Conservation (phyloP, 2,329 filamentous ascomycete species). For the Pochonia chlamydosporia region DNA sequence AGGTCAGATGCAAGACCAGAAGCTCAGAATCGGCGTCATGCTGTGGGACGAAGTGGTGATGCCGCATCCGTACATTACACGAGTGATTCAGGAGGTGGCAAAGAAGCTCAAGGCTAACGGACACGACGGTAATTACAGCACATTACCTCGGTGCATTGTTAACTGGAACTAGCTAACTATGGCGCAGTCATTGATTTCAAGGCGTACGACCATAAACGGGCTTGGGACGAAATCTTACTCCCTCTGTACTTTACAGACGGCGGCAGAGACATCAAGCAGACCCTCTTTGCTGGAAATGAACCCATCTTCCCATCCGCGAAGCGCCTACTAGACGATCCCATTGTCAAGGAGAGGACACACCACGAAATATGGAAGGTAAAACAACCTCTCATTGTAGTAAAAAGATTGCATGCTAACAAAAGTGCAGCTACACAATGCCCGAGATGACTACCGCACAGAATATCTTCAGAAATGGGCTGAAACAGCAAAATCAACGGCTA, state of each 20-base stretch:
- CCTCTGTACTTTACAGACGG: conserved; percentile 55
- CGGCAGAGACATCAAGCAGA: conserved; percentile 43
- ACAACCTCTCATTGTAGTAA: no score
- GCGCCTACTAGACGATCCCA: conserved; percentile 30
- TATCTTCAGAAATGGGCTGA: conserved; percentile 33
- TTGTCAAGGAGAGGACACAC: conserved; percentile 46
- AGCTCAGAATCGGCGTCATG: conserved; percentile 27
- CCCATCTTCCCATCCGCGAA: conserved; percentile 52
- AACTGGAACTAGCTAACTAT: conserved; percentile 36
- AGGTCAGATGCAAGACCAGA: neutral
- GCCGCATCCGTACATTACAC: conserved; percentile 52
- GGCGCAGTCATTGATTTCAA: conserved; percentile 21
- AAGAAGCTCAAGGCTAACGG: conserved; percentile 39
- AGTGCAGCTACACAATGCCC: conserved; percentile 23
- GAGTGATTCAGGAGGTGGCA: conserved; percentile 50
- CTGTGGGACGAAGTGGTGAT: conserved; percentile 51
- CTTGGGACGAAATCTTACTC: conserved; percentile 28
- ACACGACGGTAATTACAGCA: conserved; percentile 40
- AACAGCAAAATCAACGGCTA: conserved; percentile 20
- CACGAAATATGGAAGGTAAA: conserved; percentile 32
- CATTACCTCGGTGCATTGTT: conserved; percentile 42
- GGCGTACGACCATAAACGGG: conserved; percentile 7
- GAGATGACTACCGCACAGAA: conserved; percentile 32
- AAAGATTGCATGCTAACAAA: neutral
- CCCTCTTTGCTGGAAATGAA: conserved; percentile 49